Evolutionary conservation across 2,329 filamentous ascomycete species (phyloP).

Genomic region (Colletotrichum sp.): DNA sequence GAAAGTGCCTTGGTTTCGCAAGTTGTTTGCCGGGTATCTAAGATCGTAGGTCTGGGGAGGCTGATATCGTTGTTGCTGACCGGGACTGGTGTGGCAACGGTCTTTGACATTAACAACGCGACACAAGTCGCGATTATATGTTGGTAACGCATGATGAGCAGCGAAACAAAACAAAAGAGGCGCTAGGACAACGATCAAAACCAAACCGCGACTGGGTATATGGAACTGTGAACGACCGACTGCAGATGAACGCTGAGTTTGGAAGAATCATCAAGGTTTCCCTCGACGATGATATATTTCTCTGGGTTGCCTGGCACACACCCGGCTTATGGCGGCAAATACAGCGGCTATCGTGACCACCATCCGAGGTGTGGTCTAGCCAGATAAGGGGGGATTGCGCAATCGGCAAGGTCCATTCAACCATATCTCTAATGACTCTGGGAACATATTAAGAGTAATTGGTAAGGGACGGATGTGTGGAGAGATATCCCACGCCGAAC

Average conservation of each 20-base stretch:
- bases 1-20: background rate
- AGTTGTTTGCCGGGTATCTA: background rate
- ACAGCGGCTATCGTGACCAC: background rate
- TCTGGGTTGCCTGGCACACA: background rate
- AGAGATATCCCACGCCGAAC: background rate
- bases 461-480: background rate
- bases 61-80: background rate
- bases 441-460: background rate
- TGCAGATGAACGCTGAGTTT: background rate
- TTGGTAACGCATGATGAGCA: background rate
- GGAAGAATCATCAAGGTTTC: background rate
- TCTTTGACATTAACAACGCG: background rate
- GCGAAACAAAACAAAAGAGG: background rate
- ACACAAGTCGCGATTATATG: background rate
- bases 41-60: background rate
- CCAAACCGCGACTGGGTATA: background rate
- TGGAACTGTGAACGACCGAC: background rate
- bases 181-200: background rate
- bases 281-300: background rate
- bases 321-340: background rate
- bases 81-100: background rate
- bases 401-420: background rate
- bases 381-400: background rate
- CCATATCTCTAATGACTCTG: background rate
- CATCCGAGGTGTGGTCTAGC: background rate